Percentiles rank a stretch among this genome's conserved stretches.
These are phyloP conservation scores for Arthrobotrys pseudoclavata DNA, from an alignment of 2,329 filamentous ascomycete genomes.

Conservation along the genomic window DNA sequence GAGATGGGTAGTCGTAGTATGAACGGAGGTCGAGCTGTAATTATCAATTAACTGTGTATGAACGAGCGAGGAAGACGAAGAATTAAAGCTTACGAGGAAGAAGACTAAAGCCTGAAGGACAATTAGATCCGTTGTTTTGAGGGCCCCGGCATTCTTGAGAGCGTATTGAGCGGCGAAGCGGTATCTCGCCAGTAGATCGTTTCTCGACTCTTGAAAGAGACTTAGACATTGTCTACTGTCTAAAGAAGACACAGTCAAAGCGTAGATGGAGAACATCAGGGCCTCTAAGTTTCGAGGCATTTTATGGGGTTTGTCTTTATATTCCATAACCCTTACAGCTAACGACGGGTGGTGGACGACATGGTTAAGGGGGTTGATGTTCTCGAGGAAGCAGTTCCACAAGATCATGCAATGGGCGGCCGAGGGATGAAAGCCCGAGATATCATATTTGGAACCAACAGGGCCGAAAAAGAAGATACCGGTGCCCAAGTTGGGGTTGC, in stretches of 20 bases:
- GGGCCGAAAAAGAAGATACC: slow-evolving; percentile 50
- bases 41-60: not conserved
- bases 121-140: slow-evolving; percentile 75
- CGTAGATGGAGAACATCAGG: slow-evolving; percentile 77
- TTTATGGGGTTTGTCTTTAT: slow-evolving; percentile 68
- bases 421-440: slow-evolving; percentile 73
- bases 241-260: slow-evolving; percentile 73
- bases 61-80: not conserved
- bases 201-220: slow-evolving; percentile 72
- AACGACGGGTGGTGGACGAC: slow-evolving; percentile 79
- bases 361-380: slow-evolving; percentile 81
- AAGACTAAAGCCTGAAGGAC: slow-evolving; percentile 77
- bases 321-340: slow-evolving; percentile 29
- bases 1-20: slow-evolving; percentile 69
- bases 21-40: slow-evolving; percentile 65
- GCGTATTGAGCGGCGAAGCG: slow-evolving; percentile 75
- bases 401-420: slow-evolving; percentile 77
- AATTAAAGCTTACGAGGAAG: slow-evolving; percentile 71
- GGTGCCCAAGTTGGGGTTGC: slow-evolving; percentile 1
- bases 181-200: slow-evolving; percentile 70
- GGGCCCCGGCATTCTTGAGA: slow-evolving; percentile 76
- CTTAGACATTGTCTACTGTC: slow-evolving; percentile 70
- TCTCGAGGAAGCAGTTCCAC: slow-evolving; percentile 81
- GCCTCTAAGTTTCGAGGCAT: slow-evolving; percentile 74
- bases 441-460: slow-evolving; percentile 65